Evolutionary conservation across 495 filamentous ascomycete species (phyloP), one percentile per base, ranked within the genome.

Genomic region (Cercophora newfieldiana): DNA sequence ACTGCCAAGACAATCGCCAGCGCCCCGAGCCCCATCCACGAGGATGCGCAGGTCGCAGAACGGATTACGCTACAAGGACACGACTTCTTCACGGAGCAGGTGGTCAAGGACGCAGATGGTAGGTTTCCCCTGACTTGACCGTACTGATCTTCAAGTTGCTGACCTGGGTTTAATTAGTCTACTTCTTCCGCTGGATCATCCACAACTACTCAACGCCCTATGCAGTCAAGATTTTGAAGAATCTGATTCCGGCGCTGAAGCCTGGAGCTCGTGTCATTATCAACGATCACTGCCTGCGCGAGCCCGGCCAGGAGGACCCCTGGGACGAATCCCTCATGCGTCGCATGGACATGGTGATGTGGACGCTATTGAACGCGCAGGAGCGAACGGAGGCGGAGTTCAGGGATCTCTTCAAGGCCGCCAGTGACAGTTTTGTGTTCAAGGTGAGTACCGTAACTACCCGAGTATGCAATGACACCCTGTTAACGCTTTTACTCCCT

Each of bases 141-240:
- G 33, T 19, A 28, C 28, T 25, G 25, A 25, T n/a, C n/a, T 0
- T 33, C 3, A 31, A 8, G 24, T 50, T 63, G 63, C 55, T 24
- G n/a, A 37, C 33, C n/a, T 25, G 6, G 4, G 14, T 12, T 25
- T 4, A 12, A 1, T 2, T 30, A 78, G 81, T 86, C 0, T 87
- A 87, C 70, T 80, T 83, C 71, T 82, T 85, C 67, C 83, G 86
- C 25, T 86, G 81, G 80, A 84, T 85, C 61, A 68, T 88, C 58
- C 86, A 87, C 71, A 85, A 88, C 72, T 82, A 87, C 75, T 81
- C 83, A 25, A 83, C 85, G 25, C 83, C 83, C 31, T 87, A 86
- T 67, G 81, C 82, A 1, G 65, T 84, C n/a, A 76, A 81, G 61
- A 81, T 88, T 55, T 77, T 89, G 24, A 68, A 72, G 61, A 78